Base-by-base conservation (phyloP, 108 stramenopile genomes). In the Nannochloropsis gaditana region DNA sequence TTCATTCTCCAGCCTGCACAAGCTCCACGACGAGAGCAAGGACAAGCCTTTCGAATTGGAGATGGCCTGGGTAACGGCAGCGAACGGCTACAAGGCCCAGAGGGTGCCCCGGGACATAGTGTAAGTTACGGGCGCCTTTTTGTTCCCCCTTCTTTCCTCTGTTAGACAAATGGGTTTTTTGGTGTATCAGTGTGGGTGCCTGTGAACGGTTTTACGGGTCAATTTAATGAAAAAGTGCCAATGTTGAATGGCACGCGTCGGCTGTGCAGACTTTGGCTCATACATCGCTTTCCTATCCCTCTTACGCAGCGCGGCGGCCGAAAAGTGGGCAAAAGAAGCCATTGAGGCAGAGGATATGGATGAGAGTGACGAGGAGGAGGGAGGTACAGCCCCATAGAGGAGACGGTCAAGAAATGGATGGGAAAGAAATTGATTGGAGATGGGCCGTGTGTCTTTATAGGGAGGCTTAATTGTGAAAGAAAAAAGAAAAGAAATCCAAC, bases 11-110 rank as follows among this genome's bases (percentile, higher is more conserved):
- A 90, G 90, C 84, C 90, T 99, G 73, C 93, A 96, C 86, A 86
- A 94, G 44, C 87, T 98, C 31, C 95, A 95, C 86, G 94, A 97
- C 85, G 94, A 93, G 83, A 88, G 91, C 43, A 98, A 98, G 93
- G 97, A 98, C 88, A 99, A 99, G 92, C 97, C 98, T 9, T 95
- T 99, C 87, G 96, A 97, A 87, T 84, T 98, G 59, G 99, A 99
- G 88, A 92, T 97, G 90, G 94, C 93, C 50, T 99, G 98, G 98
- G 89, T 98, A 82, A 94, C 93, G 84, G 94, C 96, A 90, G 95
- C 89, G 31, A 95, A 87, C 80, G 90, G 89, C 45, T 97, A 93
- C 93, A 93, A 94, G 86, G 95, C 96, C 91, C 82, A 84, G 85
- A 93, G 92, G 82, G 96, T 98, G 45, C 97, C 98, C 45, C 92